Percentiles rank a stretch among this genome's conserved stretches.
phyloP scores from a whole-genome alignment of 192 early-diverging fungal species.

The Coemansia sp. region DNA sequence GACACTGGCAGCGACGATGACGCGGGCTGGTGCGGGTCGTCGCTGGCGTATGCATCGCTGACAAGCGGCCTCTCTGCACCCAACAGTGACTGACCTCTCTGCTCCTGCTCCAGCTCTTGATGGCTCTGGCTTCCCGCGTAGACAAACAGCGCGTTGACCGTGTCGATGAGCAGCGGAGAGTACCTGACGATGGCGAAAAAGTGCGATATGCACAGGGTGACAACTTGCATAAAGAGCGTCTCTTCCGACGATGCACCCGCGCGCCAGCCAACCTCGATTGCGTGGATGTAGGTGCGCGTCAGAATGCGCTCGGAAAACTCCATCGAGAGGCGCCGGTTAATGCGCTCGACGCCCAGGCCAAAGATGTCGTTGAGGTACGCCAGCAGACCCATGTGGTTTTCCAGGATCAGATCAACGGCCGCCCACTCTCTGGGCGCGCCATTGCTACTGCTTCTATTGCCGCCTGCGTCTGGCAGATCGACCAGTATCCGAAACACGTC shows the following conservation, averaged over 20 bases:
- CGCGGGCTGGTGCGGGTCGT: background rate
- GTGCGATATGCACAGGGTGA: slow-evolving; percentile 41
- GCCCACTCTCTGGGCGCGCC: slow-evolving; percentile 33
- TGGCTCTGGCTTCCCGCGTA: background rate
- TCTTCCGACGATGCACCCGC: slow-evolving; percentile 27
- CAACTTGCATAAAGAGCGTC: slow-evolving; percentile 51
- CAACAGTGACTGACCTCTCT: background rate
- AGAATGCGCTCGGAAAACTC: slow-evolving; percentile 43
- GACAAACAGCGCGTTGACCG: slow-evolving; percentile 32
- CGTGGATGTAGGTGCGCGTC: slow-evolving; percentile 29
- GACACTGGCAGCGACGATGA: background rate
- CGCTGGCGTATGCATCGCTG: slow-evolving; percentile 2
- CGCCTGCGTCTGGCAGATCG: slow-evolving; percentile 37
- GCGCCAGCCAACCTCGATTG: slow-evolving; percentile 31
- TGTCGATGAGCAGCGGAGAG: slow-evolving; percentile 43
- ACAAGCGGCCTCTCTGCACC: background rate
- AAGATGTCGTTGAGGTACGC: slow-evolving; percentile 65
- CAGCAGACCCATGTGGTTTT: slow-evolving; percentile 61
- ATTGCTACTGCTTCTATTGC: background rate
- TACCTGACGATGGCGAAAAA: slow-evolving; percentile 48
- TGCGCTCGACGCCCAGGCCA: slow-evolving; percentile 55
- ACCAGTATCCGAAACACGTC: slow-evolving; percentile 47
- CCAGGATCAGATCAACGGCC: slow-evolving; percentile 56
- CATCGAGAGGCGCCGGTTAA: slow-evolving; percentile 46
- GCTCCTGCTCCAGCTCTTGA: background rate